Conservation (phyloP, 441 rosid genomes). For the Rhodomyrtus psidioides region DNA sequence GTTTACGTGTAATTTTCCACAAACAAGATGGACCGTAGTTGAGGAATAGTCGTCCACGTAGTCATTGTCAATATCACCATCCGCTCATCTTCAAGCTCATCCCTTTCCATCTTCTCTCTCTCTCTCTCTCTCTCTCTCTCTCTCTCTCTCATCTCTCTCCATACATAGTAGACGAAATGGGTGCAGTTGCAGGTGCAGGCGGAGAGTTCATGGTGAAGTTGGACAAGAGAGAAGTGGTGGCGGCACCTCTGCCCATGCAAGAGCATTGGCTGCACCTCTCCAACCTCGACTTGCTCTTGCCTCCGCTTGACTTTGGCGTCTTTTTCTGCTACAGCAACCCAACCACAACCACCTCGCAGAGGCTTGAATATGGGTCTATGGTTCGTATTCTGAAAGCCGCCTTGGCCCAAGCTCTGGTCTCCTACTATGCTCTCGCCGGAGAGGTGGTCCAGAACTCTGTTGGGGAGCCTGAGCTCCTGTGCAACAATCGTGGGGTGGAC, state of each 20-base stretch:
- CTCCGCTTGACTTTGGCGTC: constrained; percentile 2
- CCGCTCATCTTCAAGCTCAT: background rate
- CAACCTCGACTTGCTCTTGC: constrained; percentile 12
- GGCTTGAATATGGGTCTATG: background rate
- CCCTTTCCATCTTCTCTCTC: background rate
- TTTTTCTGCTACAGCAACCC: constrained; percentile 2
- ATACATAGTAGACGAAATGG: background rate
- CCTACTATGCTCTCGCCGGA: constrained; percentile 7
- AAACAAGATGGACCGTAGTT: background rate
- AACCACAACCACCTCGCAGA: background rate
- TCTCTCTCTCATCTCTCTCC: background rate
- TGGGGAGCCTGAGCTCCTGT: constrained; percentile 8
- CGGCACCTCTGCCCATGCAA: background rate
- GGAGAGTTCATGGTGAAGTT: background rate
- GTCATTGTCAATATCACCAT: background rate
- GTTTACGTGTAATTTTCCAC: too few relatives aligned
- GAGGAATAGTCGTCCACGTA: background rate
- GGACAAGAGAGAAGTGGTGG: constrained; percentile 1
- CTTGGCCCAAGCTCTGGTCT: constrained; percentile 6
- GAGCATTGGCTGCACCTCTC: constrained; percentile 6
- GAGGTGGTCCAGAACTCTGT: background rate
- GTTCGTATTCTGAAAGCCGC: background rate
- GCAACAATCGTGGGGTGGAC: constrained; percentile 11
- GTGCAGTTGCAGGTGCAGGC: background rate
- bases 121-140: background rate